phyloP scores from a whole-genome alignment of 2,329 filamentous ascomycete species.

The Stagonosporopsis tanaceti region DNA sequence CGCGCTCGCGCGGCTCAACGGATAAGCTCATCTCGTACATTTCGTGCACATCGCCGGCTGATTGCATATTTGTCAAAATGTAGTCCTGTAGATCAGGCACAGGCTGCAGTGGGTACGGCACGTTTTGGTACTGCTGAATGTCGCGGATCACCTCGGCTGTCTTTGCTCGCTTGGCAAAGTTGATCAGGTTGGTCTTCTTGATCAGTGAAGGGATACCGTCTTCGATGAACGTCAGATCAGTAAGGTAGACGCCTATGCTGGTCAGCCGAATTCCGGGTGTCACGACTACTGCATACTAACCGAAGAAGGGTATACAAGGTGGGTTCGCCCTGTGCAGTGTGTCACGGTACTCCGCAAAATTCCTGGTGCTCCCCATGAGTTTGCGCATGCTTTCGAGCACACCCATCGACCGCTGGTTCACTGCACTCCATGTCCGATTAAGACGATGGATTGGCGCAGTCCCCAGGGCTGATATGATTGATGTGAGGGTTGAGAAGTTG shows the following conservation, averaged over 20 bases:
- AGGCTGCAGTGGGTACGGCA: constrained; percentile 89
- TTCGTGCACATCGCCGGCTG: constrained; percentile 94
- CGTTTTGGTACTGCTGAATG: constrained; percentile 98
- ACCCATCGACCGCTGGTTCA: constrained; percentile 81
- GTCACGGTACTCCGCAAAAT: constrained; percentile 96
- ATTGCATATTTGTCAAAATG: constrained; percentile 94
- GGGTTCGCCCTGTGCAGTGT: constrained; percentile 91
- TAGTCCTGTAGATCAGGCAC: constrained; percentile 96
- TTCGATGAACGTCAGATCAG: constrained; percentile 97
- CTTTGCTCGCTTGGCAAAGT: constrained; percentile 97
- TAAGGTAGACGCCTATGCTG: constrained; percentile 84
- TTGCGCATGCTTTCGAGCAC: constrained; percentile 90
- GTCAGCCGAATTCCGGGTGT: constrained; percentile 27
- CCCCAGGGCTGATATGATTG: constrained; percentile 93
- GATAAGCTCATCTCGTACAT: constrained; percentile 98
- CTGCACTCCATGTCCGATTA: constrained; percentile 91
- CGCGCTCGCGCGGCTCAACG: constrained; percentile 92
- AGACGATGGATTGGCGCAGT: constrained; percentile 95
- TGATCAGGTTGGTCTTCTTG: constrained; percentile 96
- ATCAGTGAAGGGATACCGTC: constrained; percentile 96
- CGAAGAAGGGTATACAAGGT: constrained; percentile 97
- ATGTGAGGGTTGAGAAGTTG: constrained; percentile 97
- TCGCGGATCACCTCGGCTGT: constrained; percentile 98
- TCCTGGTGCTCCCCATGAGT: constrained; percentile 96
- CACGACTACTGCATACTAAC: constrained; percentile 59